Evolutionary conservation across 148 eudicot genomes (phyloP), one percentile per base, ranked within the genome.

Genomic region (Simmondsia chinensis): DNA sequence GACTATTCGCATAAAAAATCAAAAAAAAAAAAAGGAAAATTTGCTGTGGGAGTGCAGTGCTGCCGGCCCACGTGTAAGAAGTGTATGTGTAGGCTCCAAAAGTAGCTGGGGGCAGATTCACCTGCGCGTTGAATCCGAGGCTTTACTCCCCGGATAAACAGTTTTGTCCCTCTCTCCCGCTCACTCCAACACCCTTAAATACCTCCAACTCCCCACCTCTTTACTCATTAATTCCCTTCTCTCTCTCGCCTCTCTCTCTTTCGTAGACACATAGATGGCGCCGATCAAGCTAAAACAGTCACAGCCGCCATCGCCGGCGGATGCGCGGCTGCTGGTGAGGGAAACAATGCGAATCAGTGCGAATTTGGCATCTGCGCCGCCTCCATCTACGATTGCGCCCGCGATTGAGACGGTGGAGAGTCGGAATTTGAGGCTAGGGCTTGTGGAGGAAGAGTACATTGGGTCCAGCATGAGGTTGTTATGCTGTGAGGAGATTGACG

Each of bases 341-440:
- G 99, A 91, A 64, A 82, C 99, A 4, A 70, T 91, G 2, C 86
- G 99, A 17, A 86, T 91, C 55, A 72, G 87, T 45, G 96, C 94
- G 23, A 64, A 72, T 43, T 51, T 71, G 25, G 76, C 71, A 26
- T 50, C 72, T n/a, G 54, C 60, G 20, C 59, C n/a, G 48, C 20
- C 42, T 16, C 9, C 1, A 21, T 22, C 57, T 67, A 68, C 9
- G 77, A 33, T 25, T 23, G 22, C 6, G 3, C 20, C 47, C 10
- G 5, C 28, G 33, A 18, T 32, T 25, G 2, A 30, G 29, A 30
- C 12, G 4, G 43, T 51, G 43, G 70, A 45, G 63, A 45, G 45
- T 8, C 54, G 44, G 72, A 51, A 43, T 57, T 30, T 75, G 8
- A 54, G 57, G 52, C 26, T 59, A 25, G 83, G 81, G 11, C 21